Base-by-base conservation (phyloP, 2,329 filamentous ascomycete species). In the Diaporthe sp. region DNA sequence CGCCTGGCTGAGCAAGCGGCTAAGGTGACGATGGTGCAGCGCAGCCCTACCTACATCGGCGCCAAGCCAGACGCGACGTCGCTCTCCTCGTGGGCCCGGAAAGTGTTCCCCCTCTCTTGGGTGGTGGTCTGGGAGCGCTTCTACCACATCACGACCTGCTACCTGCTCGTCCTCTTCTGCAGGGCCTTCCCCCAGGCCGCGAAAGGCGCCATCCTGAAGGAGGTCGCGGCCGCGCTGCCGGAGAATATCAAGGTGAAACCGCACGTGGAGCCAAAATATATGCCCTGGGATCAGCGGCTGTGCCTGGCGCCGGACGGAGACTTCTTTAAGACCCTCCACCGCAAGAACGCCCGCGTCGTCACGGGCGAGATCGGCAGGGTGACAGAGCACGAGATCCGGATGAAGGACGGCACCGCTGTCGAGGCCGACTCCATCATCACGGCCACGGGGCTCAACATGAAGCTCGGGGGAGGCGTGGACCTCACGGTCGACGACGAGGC, bases 21-120 rank as follows among this genome's bases (percentile, higher is more conserved):
- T 12, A 85, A 84, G 19, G 90, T 93, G 37, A 94, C 92, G 1
- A 94, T 94, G 90, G 85, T 95, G 1, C 93, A 95, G 81, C 88
- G 93, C 42, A 92, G 90, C 57, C 93, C 93, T 0, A 87, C 86
- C 1, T 94, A 93, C 80, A 87, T 93, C 70, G 80, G 91, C n/a
- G 84, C 87, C 1, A 77, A 90, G 1, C 83, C 28, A 86, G 92
- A 73, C 85, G 93, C 57, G 90, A 94, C 80, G 94, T 93, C 82
- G 83, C 85, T 17, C 84, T 94, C 94, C 80, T 88, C 90, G 25
- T 85, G 94, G 31, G 89, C 93, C 59, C 55, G 44, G 7, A 86
- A 94, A 72, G 90, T 94, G 4, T 17, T 76, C 1, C 75, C 75
- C 10, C 46, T n/a, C 22, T 17, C 25, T 10, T 85, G 89, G 2